Evolutionary conservation across 2,329 filamentous ascomycete species (phyloP), one percentile per base, ranked within the genome.

Genomic region (Teratosphaeria epicoccoides): DNA sequence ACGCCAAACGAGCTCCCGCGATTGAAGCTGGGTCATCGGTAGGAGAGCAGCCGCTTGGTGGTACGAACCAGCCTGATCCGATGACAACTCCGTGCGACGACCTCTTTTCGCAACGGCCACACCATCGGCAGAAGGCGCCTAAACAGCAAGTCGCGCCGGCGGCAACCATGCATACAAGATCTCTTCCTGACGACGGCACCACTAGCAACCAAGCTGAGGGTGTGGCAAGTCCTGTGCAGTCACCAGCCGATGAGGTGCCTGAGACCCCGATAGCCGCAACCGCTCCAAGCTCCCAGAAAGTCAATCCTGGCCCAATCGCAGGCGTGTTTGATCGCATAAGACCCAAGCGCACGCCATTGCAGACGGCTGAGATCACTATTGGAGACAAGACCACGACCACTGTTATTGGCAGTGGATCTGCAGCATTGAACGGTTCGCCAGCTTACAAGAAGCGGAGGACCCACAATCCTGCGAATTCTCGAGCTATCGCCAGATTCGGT

Each of bases 341-440:
- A 14, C 75, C 78, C 1, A 85, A 81, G 62, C 77, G 84, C 28
- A 71, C 77, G 1, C 76, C 78, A 1, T 70, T 76, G 24, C 82
- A 87, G 60, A 71, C 83, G 49, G 85, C 86, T 20, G 87, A 84
- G 1, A 86, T 91, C 46, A 89, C 84, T 0, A 80, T 91, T 50
- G 87, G 85, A 1, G 76, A 83, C 55, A 77, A 76, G 45, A 87
- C 83, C 0, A 84, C 80, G 0, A 83, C 82, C 20, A 76, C 81
- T 26, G 57, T 65, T 17, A 76, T 88, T 57, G 84, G 84, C 1
- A 78, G 74, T 47, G 78, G 74, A 47, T 29, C 25, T 29, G 33
- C 33, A 20, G 14, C 6, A 6, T 40, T 40, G 4, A 40, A 40
- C 20, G 33, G 14, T 20, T 60, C 56, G 52, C 60, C 63, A 33